phyloP scores from a whole-genome alignment of 495 filamentous ascomycete genomes.

The Durotheca rogersii region DNA sequence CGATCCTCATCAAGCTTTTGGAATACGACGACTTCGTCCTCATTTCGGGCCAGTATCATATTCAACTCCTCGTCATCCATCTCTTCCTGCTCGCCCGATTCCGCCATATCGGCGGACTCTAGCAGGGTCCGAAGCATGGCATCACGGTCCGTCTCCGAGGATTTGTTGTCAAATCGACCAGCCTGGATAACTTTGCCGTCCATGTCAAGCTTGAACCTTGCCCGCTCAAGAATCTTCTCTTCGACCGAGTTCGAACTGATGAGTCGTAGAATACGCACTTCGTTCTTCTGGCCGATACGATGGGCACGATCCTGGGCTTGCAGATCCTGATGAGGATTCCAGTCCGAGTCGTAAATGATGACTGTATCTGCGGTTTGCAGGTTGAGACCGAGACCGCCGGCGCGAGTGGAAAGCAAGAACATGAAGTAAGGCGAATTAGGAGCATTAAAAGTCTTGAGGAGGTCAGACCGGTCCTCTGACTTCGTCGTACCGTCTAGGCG shows the following conservation, averaged over 20 bases:
- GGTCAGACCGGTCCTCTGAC: constrained; percentile 91
- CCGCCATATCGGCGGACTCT: constrained; percentile 88
- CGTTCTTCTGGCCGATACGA: constrained; percentile 99
- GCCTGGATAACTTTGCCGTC: constrained; percentile 99
- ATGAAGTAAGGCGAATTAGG: constrained; percentile 91
- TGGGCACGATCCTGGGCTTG: constrained; percentile 99
- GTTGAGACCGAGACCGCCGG: constrained; percentile 95
- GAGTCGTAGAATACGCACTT: constrained; percentile 91
- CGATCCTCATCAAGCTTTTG: constrained; percentile 78
- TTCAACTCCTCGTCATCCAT: constrained; percentile 99
- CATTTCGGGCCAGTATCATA: constrained; percentile 76
- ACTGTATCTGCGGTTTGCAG: constrained; percentile 97
- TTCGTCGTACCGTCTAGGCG: constrained; percentile 96
- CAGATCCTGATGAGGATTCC: constrained; percentile 99
- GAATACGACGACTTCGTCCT: constrained; percentile 69
- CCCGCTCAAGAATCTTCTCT: constrained; percentile 96
- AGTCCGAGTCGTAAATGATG: constrained; percentile 99
- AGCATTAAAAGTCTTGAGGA: constrained; percentile 85
- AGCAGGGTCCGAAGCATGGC: constrained; percentile 89
- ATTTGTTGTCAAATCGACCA: constrained; percentile 99
- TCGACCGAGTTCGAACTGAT: constrained; percentile 97
- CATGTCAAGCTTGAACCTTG: constrained; percentile 97
- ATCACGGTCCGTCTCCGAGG: constrained; percentile 96
- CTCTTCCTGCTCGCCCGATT: constrained; percentile 77
- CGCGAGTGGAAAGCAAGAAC: constrained; percentile 97